Percentiles rank a stretch among this genome's conserved stretches.
Evolutionary conservation across 305 asterid species (phyloP).

Genomic region (Fraxinus albicans): DNA sequence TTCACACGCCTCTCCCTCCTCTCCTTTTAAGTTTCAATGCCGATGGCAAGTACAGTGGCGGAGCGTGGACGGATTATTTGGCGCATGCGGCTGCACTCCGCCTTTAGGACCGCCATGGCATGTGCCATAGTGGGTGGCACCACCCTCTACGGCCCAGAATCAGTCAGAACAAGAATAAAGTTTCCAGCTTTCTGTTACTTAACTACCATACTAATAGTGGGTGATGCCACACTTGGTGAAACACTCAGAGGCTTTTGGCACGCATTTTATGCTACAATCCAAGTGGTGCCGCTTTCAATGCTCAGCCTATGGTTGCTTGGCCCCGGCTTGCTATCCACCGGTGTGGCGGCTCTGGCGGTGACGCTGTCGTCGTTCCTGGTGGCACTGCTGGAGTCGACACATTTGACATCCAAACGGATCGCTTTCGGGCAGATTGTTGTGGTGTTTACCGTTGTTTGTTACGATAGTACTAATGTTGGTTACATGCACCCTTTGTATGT

Average conservation of each 20-base stretch:
- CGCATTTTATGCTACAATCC: conserved; percentile 53
- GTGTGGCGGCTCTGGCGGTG: conserved; percentile 33
- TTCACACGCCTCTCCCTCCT: background rate
- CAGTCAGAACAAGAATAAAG: conserved; percentile 25
- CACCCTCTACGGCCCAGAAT: conserved; percentile 55
- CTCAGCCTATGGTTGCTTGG: conserved; percentile 35
- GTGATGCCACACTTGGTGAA: conserved; percentile 65
- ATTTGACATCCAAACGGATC: conserved; percentile 56
- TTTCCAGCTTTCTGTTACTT: conserved; percentile 65
- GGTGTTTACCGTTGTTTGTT: conserved; percentile 45
- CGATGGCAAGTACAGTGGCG: conserved; percentile 29
- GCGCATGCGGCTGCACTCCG: conserved; percentile 59
- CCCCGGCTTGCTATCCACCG: conserved; percentile 22
- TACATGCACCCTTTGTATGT: conserved; percentile 52
- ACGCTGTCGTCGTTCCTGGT: conserved; percentile 45
- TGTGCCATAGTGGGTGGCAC: conserved; percentile 51
- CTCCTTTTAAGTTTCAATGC: background rate
- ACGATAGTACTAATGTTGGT: background rate
- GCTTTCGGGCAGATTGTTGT: conserved; percentile 83
- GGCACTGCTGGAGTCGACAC: conserved; percentile 57
- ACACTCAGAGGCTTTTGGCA: conserved; percentile 60
- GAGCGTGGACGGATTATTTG: conserved; percentile 43
- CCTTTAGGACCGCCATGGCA: conserved; percentile 52
- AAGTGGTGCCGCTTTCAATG: conserved; percentile 57
- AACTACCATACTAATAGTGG: conserved; percentile 47